phyloP scores from a whole-genome alignment of 805 yeast genomes.

The Torulaspora indica region DNA sequence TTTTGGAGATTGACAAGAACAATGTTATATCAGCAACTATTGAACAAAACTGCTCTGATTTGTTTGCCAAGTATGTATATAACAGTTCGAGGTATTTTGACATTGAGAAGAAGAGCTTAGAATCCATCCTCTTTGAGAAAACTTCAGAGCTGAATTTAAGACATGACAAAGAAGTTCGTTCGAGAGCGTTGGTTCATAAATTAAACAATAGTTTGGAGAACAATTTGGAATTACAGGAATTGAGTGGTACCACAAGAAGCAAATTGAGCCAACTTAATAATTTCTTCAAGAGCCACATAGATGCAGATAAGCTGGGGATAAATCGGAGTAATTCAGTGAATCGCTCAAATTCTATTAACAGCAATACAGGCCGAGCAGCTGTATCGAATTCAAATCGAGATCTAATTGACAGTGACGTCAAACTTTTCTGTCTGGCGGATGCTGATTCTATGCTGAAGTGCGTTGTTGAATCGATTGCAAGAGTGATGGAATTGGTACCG shows the following conservation, averaged over 20 bases:
- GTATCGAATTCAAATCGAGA: constrained; percentile 4
- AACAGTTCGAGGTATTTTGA: constrained; percentile 62
- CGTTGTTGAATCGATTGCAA: constrained; percentile 70
- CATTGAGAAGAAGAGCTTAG: constrained; percentile 64
- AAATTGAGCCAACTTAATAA: constrained; percentile 50
- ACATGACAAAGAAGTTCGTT: constrained; percentile 34
- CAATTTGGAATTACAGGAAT: constrained; percentile 15
- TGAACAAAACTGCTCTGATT: constrained; percentile 68
- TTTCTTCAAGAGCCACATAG: constrained; percentile 52
- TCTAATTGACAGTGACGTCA: constrained; percentile 9
- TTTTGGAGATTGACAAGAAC: constrained; percentile 43
- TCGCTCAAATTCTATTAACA: constrained; percentile 5
- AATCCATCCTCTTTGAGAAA: constrained; percentile 35
- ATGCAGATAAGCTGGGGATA: constrained; percentile 39
- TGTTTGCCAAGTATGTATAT: constrained; percentile 64
- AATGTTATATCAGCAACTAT: constrained; percentile 44
- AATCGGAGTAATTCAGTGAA: constrained; percentile 18
- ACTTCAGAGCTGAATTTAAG: constrained; percentile 33
- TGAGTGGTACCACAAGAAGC: constrained; percentile 31
- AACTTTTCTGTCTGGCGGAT: constrained; percentile 38
- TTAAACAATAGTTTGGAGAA: constrained; percentile 29
- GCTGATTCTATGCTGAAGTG: constrained; percentile 65
- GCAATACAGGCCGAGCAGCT: constrained; percentile 1
- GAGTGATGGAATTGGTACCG: constrained; percentile 71
- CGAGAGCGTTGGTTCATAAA: constrained; percentile 29